Base-by-base conservation (phyloP, 345 rosid species). In the Eucalyptus camaldulensis region DNA sequence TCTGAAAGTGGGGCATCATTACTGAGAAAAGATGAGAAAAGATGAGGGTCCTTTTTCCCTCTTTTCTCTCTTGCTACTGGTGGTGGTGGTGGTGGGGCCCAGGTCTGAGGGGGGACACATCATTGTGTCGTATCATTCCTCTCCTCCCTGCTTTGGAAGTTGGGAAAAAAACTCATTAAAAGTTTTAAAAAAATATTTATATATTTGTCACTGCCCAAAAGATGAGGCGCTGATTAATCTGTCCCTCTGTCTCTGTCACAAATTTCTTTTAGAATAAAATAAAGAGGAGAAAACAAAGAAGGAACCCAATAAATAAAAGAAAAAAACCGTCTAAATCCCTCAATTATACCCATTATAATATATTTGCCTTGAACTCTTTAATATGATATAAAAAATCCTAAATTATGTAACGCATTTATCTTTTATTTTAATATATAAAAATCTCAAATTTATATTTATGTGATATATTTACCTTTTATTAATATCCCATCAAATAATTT, bases 401-500 rank as follows among this genome's bases (percentile, higher is more conserved):
- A 56, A 56, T 22, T 25, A 56, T 8, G 24, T 53, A 53, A 53
- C 10, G 19, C 0, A 3, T 53, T 53, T 53, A 53, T 53, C 10
- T 53, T 53, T 53, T 53, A 8, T 53, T 5, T 19, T 49, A 49
- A 49, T 8, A 51, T 15, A 17, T 51, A 51, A 51, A 51, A 51
- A 16, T 51, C 4, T 15, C 13, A 51, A 51, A 51, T 2, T 51
- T 13, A 49, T 49, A 49, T 5, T 53, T 19, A 1, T 53, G 5
- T 10, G 6, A 56, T 10, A 24, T 10, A 56, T 56, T 2, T 22
- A 24, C 2, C 13, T 25, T 22, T 0, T 56, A 5, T 24, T 56
- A 24, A 24, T 56, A 0, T 24, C 4, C 0, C 0, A 0, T 24
- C 1, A 0, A 24, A 9, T 56, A 1, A 24, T 8, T 24, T 22